These are phyloP conservation scores for Thielaviopsis ethacetica DNA, from an alignment of 2,329 filamentous ascomycete genomes.

Conservation along the genomic window DNA sequence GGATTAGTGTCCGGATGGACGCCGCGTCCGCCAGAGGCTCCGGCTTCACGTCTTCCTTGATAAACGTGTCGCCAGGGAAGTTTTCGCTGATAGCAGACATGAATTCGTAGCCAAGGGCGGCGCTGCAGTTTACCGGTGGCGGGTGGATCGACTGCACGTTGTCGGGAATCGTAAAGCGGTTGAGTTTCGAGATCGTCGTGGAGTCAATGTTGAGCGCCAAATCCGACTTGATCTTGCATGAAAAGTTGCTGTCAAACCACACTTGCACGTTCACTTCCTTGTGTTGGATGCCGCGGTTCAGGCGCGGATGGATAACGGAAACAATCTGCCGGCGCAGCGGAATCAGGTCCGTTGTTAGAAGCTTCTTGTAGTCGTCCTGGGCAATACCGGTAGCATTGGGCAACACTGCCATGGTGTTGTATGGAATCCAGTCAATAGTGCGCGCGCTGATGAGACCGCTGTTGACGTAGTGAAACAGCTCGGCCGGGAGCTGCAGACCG, in stretches of 20 bases:
- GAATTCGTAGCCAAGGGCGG: slow-evolving; percentile 42
- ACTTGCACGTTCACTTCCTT: slow-evolving; percentile 62
- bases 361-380: slow-evolving; percentile 62
- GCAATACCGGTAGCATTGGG: slow-evolving; percentile 76
- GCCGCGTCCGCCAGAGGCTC: slow-evolving; percentile 50
- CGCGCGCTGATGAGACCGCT: slow-evolving; percentile 65
- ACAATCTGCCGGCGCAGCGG: slow-evolving; percentile 62
- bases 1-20: slow-evolving; percentile 52
- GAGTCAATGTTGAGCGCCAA: slow-evolving; percentile 2
- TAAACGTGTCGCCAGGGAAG: slow-evolving; percentile 53
- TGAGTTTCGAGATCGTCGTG: slow-evolving; percentile 46
- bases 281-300: slow-evolving; percentile 71
- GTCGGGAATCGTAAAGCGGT: slow-evolving; percentile 24
- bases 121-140: slow-evolving; percentile 16
- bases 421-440: slow-evolving; percentile 67
- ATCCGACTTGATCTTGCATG: slow-evolving; percentile 36
- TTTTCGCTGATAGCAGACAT: slow-evolving; percentile 50
- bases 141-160: slow-evolving; percentile 6
- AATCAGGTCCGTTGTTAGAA: slow-evolving; percentile 60
- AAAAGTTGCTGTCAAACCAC: slow-evolving; percentile 65
- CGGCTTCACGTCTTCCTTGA: slow-evolving; percentile 37
- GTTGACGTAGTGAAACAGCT: slow-evolving; percentile 81
- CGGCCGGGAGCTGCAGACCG: slow-evolving; percentile 74
- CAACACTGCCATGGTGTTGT: slow-evolving; percentile 58
- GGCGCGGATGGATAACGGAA: slow-evolving; percentile 58